These are phyloP conservation scores for Magnaporthales sp. DNA, from an alignment of 2,329 filamentous ascomycete genomes.

Conservation along the genomic window DNA sequence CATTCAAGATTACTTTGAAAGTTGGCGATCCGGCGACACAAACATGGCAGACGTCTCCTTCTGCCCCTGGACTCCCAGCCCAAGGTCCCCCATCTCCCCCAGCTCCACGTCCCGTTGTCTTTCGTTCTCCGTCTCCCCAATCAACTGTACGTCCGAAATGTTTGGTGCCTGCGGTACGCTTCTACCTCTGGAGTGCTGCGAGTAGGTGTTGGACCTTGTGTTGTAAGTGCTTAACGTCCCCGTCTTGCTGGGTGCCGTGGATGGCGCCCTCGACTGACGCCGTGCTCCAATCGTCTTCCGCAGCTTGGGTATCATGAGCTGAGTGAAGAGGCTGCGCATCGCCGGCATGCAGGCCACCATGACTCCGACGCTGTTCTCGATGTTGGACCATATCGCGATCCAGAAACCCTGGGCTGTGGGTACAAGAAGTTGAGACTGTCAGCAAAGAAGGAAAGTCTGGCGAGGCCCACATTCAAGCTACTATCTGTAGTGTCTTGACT, in stretches of 20 bases:
- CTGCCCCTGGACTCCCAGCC: not conserved
- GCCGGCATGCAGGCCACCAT: conserved; percentile 25
- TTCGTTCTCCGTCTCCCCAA: not conserved
- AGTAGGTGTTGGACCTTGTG: not conserved
- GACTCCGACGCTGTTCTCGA: conserved; percentile 24
- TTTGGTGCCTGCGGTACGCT: not conserved
- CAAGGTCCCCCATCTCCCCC: not conserved
- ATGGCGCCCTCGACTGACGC: not conserved
- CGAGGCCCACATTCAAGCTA: conserved; percentile 10
- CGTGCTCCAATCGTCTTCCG: not conserved
- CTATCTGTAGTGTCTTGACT: conserved; percentile 20
- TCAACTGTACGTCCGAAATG: not conserved
- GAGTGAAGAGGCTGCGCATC: conserved; percentile 10
- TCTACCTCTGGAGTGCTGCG: not conserved
- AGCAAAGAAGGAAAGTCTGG: not conserved
- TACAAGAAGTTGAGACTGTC: not conserved
- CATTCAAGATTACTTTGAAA: not conserved
- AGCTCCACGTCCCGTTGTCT: not conserved
- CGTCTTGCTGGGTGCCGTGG: not conserved
- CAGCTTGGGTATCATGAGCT: not conserved
- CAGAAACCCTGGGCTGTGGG: not conserved
- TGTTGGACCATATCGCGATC: conserved; percentile 20
- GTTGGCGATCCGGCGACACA: not conserved
- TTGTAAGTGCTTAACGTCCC: not conserved
- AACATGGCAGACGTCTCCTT: not conserved